phyloP scores from a whole-genome alignment of 257 asterid species.

The Solanum chiquidenum region DNA sequence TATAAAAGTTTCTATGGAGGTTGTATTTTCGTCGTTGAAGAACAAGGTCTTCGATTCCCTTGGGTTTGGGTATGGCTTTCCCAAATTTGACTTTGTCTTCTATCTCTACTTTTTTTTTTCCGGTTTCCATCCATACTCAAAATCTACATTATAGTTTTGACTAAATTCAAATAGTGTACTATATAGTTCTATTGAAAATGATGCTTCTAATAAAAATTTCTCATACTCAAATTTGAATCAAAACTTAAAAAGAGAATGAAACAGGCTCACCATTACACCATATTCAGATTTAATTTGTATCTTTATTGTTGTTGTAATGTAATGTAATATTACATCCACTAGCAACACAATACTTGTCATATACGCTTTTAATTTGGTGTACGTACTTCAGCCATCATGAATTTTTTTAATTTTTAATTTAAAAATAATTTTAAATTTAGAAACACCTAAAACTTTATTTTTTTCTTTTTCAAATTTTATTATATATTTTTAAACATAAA shows the following conservation, averaged over 20 bases:
- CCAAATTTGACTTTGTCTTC: background rate
- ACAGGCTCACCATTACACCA: too few relatives aligned
- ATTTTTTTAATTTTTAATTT: too few relatives aligned
- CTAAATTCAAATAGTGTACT: too few relatives aligned
- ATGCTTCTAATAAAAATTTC: too few relatives aligned
- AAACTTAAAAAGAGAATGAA: too few relatives aligned
- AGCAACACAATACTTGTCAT: background rate
- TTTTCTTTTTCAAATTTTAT: background rate
- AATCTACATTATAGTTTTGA: fast-evolving
- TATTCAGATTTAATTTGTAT: too few relatives aligned
- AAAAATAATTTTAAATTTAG: too few relatives aligned
- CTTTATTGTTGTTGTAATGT: background rate
- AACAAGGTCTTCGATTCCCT: background rate
- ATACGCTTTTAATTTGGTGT: background rate
- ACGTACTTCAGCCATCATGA: background rate
- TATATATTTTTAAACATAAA: background rate
- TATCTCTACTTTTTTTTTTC: background rate
- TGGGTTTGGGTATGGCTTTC: background rate
- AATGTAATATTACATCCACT: background rate
- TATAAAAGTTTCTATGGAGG: background rate
- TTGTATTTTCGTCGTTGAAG: background rate
- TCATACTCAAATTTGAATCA: too few relatives aligned
- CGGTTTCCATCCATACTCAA: background rate
- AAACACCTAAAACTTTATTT: too few relatives aligned
- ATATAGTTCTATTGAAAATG: too few relatives aligned